These are phyloP conservation scores for Anethum foeniculum DNA, from an alignment of 140 eudicot species.

Conservation along the genomic window DNA sequence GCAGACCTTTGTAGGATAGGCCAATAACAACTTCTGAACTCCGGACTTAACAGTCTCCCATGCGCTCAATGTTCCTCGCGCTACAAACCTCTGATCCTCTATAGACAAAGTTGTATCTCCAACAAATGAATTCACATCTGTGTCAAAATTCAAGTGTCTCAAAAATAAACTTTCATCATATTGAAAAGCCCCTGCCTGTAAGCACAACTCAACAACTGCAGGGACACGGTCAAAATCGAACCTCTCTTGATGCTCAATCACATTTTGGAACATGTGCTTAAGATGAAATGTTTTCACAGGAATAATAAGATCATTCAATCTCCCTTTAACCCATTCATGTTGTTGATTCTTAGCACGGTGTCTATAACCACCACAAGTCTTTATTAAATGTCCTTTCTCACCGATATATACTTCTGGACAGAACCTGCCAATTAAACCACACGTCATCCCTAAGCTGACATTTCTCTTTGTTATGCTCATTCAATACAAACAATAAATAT, in stretches of 20 bases:
- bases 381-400: constrained; percentile 73
- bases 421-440: constrained; percentile 36
- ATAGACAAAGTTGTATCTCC: constrained; percentile 33
- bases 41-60: constrained; percentile 77
- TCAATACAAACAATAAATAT: background rate
- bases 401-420: constrained; percentile 90
- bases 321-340: constrained; percentile 23
- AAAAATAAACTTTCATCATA: constrained; percentile 14
- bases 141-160: background rate
- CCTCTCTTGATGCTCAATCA: constrained; percentile 58
- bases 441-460: background rate
- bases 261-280: constrained; percentile 47
- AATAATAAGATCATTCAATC: constrained; percentile 52
- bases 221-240: constrained; percentile 70
- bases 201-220: constrained; percentile 67
- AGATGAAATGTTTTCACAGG: constrained; percentile 82
- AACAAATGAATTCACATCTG: background rate
- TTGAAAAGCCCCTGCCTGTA: constrained; percentile 71
- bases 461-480: background rate
- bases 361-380: constrained; percentile 67
- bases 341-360: constrained; percentile 24
- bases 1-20: constrained; percentile 73
- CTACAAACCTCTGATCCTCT: constrained; percentile 33
- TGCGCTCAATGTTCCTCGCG: constrained; percentile 47
- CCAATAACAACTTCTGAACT: constrained; percentile 56